Percentiles rank a stretch among this genome's conserved stretches.
Evolutionary conservation across 208 protist species (phyloP).

Genomic region (Trypanosoma conorhini): DNA sequence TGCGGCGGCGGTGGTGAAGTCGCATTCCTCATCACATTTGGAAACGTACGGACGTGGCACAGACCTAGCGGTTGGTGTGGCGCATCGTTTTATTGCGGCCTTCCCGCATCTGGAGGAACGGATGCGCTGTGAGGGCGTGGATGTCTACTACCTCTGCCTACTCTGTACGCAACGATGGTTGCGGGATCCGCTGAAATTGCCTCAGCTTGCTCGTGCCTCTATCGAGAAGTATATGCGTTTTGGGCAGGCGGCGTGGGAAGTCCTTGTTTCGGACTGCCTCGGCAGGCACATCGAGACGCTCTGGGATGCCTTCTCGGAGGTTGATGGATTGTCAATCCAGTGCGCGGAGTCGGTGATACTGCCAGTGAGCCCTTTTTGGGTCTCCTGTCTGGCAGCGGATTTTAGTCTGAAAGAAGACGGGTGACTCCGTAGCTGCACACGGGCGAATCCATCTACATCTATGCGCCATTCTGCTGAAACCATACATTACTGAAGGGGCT

Average conservation of each 20-base stretch:
- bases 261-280: conserved; percentile 22
- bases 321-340: neutral
- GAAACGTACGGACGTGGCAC: conserved; percentile 11
- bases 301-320: conserved; percentile 5
- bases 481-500: too few species aligned
- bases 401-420: conserved; percentile 11
- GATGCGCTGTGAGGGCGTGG: conserved; percentile 36
- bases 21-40: conserved; percentile 6
- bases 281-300: conserved; percentile 23
- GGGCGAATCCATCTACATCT: neutral
- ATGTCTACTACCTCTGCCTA: conserved; percentile 43
- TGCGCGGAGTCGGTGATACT: conserved; percentile 15
- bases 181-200: conserved; percentile 15
- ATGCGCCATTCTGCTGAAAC: too few species aligned
- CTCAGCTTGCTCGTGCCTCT: conserved; percentile 15
- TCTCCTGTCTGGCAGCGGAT: conserved; percentile 23
- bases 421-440: neutral
- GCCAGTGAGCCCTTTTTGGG: conserved; percentile 27
- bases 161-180: conserved; percentile 56
- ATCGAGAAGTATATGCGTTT: conserved; percentile 19
- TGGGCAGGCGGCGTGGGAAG: conserved; percentile 22
- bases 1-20: conserved; percentile 1
- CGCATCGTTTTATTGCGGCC: conserved; percentile 3
- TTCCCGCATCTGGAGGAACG: conserved; percentile 31
- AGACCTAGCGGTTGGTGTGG: conserved; percentile 23